Base-by-base conservation (phyloP, 2,329 filamentous ascomycete species). In the Monosporascus sp. region DNA sequence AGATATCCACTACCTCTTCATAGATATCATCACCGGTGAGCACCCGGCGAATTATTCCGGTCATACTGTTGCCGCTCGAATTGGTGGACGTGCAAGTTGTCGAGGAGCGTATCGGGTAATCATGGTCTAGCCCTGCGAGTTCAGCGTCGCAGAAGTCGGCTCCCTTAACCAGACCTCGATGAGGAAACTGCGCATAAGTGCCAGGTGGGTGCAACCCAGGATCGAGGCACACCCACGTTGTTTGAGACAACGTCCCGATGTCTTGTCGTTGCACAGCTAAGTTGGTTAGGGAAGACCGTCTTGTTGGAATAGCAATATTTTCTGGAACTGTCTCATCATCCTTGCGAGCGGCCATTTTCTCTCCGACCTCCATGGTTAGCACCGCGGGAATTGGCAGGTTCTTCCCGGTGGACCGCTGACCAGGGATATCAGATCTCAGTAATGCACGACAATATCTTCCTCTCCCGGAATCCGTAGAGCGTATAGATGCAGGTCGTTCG, bases 361-460 rank as follows among this genome's bases (percentile, higher is more conserved):
- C 38, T 48, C 37, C n/a, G 53, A 53, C 43, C 2, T 52, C 54
- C 11, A 51, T 52, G 14, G 60, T 65, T 19, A 68, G 48, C n/a
- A 66, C 49, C 4, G 64, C 63, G 37, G 65, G 63, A 31, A 62
- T 50, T 45, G 65, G 64, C 22, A 58, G 37, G 20, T 66, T 62
- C 51, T 59, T 65, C 24, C 61, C 54, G 17, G 55, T 43, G 17
- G 55, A 27, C 8, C 54, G 49, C 35, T 51, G 51, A 26, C 40
- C 52, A 20, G 57, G 37, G n/a, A 52, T 43, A n/a, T 60, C 55
- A 7, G 52, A 53, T 50, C 61, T 66, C 51, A 66, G 53, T 22
- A 67, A 55, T 17, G 51, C 54, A 62, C 65, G 60, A 19, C 60
- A 63, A 43, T 57, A 57, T 19, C 53, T 47, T 17, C 56, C 57